Evolutionary conservation across 2,329 filamentous ascomycete species (phyloP), one percentile per base, ranked within the genome.

Genomic region (Colletotrichum gigasporum): DNA sequence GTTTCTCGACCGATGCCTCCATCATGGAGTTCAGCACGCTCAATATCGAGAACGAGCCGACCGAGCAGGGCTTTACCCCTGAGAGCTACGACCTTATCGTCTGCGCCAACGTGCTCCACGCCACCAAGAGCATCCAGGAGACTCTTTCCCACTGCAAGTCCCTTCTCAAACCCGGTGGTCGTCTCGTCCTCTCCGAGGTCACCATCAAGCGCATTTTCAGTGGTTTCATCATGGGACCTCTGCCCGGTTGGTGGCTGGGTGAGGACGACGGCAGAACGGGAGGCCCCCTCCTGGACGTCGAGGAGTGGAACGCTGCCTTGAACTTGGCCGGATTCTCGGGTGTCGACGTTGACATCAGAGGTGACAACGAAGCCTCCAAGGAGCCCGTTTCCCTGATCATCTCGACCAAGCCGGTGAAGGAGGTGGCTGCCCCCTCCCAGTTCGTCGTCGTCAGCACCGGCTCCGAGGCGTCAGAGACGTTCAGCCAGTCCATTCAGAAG

Each of bases 231-330:
- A 78, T 78, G 58, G 76, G 77, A 14, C 69, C 71, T 12, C 71
- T 79, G 7, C 68, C 74, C 4, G 77, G 76, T 26, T 79, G 78
- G 77, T 79, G 78, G 76, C 70, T 75, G 2, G 72, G 71, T 3
- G 68, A 72, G 44, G 71, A 74, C 5, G 57, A 69, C 24, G 55
- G 52, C 14, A 60, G 66, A 26, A 65, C 35, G 12, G 50, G 57
- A 1, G 52, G 59, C 8, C 66, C 65, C 10, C 41, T 48, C 10
- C 14, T 63, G 20, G 51, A 56, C 16, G 48, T 65, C 2, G 50
- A 61, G 1, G 53, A 54, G 34, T 68, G 66, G 66, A 52, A 62
- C 18, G 24, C 30, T 9, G 51, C 51, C 7, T 56, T 68, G 20
- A 65, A 37, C 11, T 37, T 47, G 20, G 50, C 51, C 18, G 66